These are phyloP conservation scores for Withania somnifera DNA, from an alignment of 305 asterid genomes.

Conservation along the genomic window DNA sequence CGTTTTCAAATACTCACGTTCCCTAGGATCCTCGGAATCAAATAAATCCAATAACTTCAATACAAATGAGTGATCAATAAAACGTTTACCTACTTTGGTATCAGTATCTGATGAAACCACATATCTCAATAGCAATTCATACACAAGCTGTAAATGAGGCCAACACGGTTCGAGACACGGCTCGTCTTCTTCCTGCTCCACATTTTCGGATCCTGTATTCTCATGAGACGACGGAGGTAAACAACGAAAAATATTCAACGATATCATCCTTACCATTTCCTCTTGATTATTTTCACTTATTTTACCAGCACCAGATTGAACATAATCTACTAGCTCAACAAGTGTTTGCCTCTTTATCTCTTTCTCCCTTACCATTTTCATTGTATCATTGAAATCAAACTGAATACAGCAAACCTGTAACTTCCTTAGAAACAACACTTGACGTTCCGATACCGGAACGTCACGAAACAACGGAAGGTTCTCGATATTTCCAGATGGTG, in stretches of 20 bases:
- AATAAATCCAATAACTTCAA: constrained; percentile 20
- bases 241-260: constrained; percentile 13
- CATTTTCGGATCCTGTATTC: constrained; percentile 13
- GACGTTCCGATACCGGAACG: constrained; percentile 14
- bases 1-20: constrained; percentile 20
- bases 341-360: constrained; percentile 18
- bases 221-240: constrained; percentile 19
- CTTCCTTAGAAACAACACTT: constrained; percentile 9
- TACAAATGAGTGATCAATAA: constrained; percentile 15
- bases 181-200: constrained; percentile 20
- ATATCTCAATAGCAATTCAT: constrained; percentile 17
- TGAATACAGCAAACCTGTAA: constrained; percentile 11
- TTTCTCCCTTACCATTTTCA: constrained; percentile 11
- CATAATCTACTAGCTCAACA: constrained; percentile 15
- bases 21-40: constrained; percentile 22
- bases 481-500: constrained; percentile 5
- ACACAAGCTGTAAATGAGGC: constrained; percentile 25
- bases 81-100: constrained; percentile 17
- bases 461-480: constrained; percentile 21
- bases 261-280: constrained; percentile 17
- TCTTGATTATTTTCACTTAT: constrained; percentile 13
- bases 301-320: constrained; percentile 16
- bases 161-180: constrained; percentile 18
- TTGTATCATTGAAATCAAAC: constrained; percentile 18
- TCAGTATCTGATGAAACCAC: constrained; percentile 18